Percentiles rank a stretch among this genome's conserved stretches.
These are phyloP conservation scores for Phaeosphaeriaceae sp. DNA, from an alignment of 2,329 filamentous ascomycete genomes.

Conservation along the genomic window DNA sequence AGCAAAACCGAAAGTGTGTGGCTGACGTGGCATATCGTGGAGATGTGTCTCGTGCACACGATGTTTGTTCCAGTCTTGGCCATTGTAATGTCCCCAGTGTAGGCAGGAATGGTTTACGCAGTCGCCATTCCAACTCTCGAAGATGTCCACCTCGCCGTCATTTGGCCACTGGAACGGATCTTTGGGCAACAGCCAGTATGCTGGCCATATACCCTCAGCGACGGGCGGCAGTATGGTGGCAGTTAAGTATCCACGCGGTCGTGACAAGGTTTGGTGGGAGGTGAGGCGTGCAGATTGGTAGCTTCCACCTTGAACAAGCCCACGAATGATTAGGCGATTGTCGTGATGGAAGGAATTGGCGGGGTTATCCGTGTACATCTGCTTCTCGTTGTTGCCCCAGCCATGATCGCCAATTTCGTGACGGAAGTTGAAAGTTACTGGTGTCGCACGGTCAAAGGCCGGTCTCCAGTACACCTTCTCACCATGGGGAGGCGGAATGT, in stretches of 20 bases:
- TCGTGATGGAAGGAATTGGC: constrained; percentile 63
- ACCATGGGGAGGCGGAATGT: constrained; percentile 27
- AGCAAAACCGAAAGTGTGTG: constrained; percentile 62
- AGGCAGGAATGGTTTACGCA: constrained; percentile 62
- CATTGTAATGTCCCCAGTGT: constrained; percentile 64
- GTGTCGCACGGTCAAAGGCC: constrained; percentile 55
- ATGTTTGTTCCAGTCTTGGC: constrained; percentile 63
- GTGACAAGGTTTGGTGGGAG: constrained; percentile 58
- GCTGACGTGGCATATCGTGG: constrained; percentile 54
- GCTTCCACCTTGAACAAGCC: constrained; percentile 51
- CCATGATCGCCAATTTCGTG: constrained; percentile 64
- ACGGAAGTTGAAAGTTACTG: constrained; percentile 60
- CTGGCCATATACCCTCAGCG: constrained; percentile 65
- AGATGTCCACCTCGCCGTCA: constrained; percentile 67
- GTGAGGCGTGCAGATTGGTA: constrained; percentile 65
- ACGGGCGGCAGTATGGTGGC: constrained; percentile 61
- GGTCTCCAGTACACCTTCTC: constrained; percentile 60
- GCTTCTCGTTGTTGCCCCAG: constrained; percentile 67
- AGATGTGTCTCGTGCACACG: constrained; percentile 61
- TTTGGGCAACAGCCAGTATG: constrained; percentile 65
- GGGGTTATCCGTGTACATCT: constrained; percentile 61
- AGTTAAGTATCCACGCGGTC: constrained; percentile 60
- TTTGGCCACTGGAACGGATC: constrained; percentile 66
- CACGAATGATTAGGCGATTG: constrained; percentile 60
- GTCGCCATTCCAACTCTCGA: constrained; percentile 67